Evolutionary conservation across 345 rosid species (phyloP).

Genomic region (Balakata baccata): DNA sequence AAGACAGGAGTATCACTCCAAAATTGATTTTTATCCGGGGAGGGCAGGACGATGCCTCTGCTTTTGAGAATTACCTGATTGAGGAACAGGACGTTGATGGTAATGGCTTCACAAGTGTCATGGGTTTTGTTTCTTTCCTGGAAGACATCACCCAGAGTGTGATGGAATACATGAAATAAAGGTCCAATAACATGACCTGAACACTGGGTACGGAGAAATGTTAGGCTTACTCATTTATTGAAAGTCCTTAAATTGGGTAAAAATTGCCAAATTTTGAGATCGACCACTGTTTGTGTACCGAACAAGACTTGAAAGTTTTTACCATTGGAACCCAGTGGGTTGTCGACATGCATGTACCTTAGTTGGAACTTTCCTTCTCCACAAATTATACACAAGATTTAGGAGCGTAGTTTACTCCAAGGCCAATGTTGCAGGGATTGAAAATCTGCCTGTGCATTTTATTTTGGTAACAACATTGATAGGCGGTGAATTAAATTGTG

Average conservation of each 20-base stretch:
- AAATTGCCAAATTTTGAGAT: neutral
- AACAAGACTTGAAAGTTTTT: constrained; percentile 1
- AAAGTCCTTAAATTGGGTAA: neutral
- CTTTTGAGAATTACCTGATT: constrained; percentile 83
- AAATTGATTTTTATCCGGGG: constrained; percentile 77
- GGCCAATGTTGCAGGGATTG: constrained; percentile 6
- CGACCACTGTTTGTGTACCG: neutral
- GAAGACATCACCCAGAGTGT: constrained; percentile 76
- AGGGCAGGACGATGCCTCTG: constrained; percentile 79
- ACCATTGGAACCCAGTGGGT: neutral
- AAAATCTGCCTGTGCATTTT: neutral
- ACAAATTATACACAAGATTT: constrained; percentile 5
- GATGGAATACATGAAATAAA: constrained; percentile 76
- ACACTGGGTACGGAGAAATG: neutral
- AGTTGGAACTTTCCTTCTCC: neutral
- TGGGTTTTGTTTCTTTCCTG: constrained; percentile 93
- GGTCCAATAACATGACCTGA: neutral
- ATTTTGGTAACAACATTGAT: constrained; percentile 2
- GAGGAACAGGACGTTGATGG: constrained; percentile 97
- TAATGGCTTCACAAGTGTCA: constrained; percentile 70
- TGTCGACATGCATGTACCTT: neutral
- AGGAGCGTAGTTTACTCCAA: constrained; percentile 3
- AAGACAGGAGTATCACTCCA: constrained; percentile 82
- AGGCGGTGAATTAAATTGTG: constrained; percentile 1
- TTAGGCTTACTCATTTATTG: neutral